Conservation (phyloP, 495 filamentous ascomycete genomes). For the Chaetomidium leptoderma region DNA sequence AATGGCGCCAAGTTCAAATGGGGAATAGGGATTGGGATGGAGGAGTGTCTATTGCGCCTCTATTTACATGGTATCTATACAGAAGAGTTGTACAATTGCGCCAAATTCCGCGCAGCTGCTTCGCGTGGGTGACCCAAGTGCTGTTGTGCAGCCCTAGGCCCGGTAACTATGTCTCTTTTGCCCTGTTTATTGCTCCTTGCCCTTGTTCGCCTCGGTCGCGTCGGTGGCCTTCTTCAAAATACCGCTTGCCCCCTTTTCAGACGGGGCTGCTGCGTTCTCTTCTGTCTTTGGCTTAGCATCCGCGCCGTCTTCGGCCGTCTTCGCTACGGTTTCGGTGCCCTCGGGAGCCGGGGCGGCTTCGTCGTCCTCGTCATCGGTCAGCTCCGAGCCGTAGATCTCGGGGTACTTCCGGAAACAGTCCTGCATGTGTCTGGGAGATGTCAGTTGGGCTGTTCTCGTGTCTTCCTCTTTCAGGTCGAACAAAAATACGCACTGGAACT, state of each 20-base stretch:
- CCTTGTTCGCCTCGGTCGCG: slow-evolving; percentile 29
- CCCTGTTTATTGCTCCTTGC: slow-evolving; percentile 21
- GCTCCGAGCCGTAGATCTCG: slow-evolving; percentile 85
- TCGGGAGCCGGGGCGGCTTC: slow-evolving; percentile 16
- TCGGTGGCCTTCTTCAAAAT: slow-evolving; percentile 24
- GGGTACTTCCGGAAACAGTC: slow-evolving; percentile 90
- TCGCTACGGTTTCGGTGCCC: slow-evolving; percentile 13
- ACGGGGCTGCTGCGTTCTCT: slow-evolving; percentile 8
- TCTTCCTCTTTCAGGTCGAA: neutral
- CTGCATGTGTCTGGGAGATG: slow-evolving; percentile 73
- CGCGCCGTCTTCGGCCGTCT: slow-evolving; percentile 8
- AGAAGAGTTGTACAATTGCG: slow-evolving; percentile 18
- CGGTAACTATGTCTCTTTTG: neutral
- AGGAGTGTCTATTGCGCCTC: slow-evolving; percentile 15
- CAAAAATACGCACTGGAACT: slow-evolving; percentile 72
- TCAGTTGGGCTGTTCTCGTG: slow-evolving; percentile 21
- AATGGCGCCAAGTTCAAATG: neutral
- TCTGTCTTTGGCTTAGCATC: neutral
- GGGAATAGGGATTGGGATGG: too few relatives aligned
- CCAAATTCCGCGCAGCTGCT: neutral
- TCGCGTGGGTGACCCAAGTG: neutral
- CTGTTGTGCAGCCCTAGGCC: slow-evolving; percentile 4
- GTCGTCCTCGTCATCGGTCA: slow-evolving; percentile 75
- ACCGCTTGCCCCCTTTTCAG: slow-evolving; percentile 12
- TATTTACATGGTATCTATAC: slow-evolving; percentile 20